These are phyloP conservation scores for Kodamaea arcana DNA, from an alignment of 1,139 yeast genomes.

Conservation along the genomic window DNA sequence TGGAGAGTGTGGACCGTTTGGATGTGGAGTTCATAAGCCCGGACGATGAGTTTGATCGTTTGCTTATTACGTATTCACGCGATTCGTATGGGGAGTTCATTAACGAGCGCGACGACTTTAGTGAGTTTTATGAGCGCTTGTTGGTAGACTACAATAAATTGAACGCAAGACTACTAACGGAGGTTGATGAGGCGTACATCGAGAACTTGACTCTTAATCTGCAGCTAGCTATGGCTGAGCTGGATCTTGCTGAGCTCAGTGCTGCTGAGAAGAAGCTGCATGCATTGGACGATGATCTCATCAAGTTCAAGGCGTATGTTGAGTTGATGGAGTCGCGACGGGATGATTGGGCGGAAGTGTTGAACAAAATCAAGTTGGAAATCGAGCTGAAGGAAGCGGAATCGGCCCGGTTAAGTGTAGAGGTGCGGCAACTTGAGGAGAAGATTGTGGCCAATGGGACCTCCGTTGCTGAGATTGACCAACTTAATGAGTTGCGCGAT, in stretches of 20 bases:
- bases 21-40: constrained; percentile 18
- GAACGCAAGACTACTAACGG: constrained; percentile 32
- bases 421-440: constrained; percentile 43
- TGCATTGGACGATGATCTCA: constrained; percentile 69
- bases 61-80: constrained; percentile 63
- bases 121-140: constrained; percentile 53
- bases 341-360: constrained; percentile 56
- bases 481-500: constrained; percentile 58
- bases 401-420: constrained; percentile 38
- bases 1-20: constrained; percentile 26
- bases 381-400: constrained; percentile 45
- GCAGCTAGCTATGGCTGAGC: constrained; percentile 22
- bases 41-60: constrained; percentile 48
- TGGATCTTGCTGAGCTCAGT: constrained; percentile 29
- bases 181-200: constrained; percentile 37
- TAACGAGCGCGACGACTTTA: constrained; percentile 58
- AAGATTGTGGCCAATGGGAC: constrained; percentile 54
- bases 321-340: constrained; percentile 63
- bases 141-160: constrained; percentile 45
- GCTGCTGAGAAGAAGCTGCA: constrained; percentile 52
- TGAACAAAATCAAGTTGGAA: constrained; percentile 55
- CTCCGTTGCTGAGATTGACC: constrained; percentile 59
- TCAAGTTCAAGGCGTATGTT: constrained; percentile 67
- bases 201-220: constrained; percentile 41
- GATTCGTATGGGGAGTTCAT: constrained; percentile 67